A percentile compares a stretch with the other conserved stretches of the same genome.
These are phyloP conservation scores for Ophiosphaerella korrae DNA, from an alignment of 2,329 filamentous ascomycete genomes.

Conservation along the genomic window DNA sequence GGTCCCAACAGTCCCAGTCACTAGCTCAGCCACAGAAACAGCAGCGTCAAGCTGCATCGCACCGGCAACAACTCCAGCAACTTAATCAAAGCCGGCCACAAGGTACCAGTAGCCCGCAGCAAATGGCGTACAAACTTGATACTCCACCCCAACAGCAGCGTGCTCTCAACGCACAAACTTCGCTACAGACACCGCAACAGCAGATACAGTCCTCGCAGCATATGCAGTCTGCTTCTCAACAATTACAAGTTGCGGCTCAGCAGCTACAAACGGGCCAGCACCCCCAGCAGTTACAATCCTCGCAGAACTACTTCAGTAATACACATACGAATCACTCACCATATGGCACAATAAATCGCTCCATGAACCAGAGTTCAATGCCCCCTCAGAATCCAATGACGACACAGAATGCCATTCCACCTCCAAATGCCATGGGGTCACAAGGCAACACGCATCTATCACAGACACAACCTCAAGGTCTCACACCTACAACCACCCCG, in stretches of 20 bases:
- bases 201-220: constrained; percentile 15
- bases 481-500: constrained; percentile 18
- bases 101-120: constrained; percentile 22
- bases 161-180: constrained; percentile 19
- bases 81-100: constrained; percentile 23
- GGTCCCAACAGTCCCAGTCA: constrained; percentile 10
- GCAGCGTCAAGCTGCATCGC: constrained; percentile 12
- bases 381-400: constrained; percentile 17
- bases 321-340: constrained; percentile 26
- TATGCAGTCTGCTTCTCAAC: constrained; percentile 21
- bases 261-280: constrained; percentile 21
- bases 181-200: constrained; percentile 20
- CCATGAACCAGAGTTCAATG: constrained; percentile 26
- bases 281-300: constrained; percentile 15
- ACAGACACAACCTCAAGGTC: constrained; percentile 23
- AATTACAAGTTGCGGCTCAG: constrained; percentile 26
- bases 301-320: constrained; percentile 26
- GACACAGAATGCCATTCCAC: constrained; percentile 10
- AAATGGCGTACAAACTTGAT: constrained; percentile 22
- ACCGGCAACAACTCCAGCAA: constrained; percentile 31
- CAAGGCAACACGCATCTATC: constrained; percentile 9
- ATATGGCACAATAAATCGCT: constrained; percentile 28
- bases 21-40: constrained; percentile 10
- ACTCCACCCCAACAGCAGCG: constrained; percentile 28
- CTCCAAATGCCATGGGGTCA: constrained; percentile 8